A percentile compares a stretch with the other conserved stretches of the same genome.
phyloP scores from a whole-genome alignment of 352 stramenopile genomes.

The Phytopythium montanum region DNA sequence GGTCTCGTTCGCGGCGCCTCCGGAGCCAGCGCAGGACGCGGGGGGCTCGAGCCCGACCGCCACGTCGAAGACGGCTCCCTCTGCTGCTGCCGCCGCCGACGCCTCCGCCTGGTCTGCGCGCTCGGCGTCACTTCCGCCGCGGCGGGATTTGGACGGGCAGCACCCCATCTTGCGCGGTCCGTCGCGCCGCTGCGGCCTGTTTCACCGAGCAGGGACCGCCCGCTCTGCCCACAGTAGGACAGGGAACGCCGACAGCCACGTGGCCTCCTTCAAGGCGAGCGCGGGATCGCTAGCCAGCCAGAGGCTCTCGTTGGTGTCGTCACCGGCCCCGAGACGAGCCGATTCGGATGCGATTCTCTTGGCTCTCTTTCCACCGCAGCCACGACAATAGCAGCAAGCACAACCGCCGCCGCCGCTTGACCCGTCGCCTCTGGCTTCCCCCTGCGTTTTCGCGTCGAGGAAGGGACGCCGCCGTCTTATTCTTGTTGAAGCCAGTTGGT shows the following conservation, averaged over 20 bases:
- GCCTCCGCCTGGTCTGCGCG: neutral
- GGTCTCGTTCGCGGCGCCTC: neutral
- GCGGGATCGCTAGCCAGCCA: neutral
- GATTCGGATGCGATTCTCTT: no score
- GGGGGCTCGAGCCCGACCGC: neutral
- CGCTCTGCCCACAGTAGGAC: neutral
- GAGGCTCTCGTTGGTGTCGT: no score
- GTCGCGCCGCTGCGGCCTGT: neutral
- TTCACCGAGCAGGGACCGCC: neutral
- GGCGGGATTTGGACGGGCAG: constrained; percentile 48
- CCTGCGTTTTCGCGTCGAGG: no score
- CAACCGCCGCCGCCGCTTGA: no score
- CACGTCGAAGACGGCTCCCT: neutral
- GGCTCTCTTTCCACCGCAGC: no score
- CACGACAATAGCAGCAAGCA: no score
- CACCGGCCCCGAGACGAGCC: no score
- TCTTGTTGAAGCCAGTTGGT: no score
- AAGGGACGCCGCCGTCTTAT: no score
- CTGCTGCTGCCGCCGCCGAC: neutral
- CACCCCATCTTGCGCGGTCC: constrained; percentile 44
- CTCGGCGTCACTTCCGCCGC: neutral
- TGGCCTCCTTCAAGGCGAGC: neutral
- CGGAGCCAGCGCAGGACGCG: neutral
- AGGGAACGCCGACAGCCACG: neutral
- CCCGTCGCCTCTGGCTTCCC: no score